Base-by-base conservation (phyloP, 306 rosid genomes). In the Abrus pulchellus region DNA sequence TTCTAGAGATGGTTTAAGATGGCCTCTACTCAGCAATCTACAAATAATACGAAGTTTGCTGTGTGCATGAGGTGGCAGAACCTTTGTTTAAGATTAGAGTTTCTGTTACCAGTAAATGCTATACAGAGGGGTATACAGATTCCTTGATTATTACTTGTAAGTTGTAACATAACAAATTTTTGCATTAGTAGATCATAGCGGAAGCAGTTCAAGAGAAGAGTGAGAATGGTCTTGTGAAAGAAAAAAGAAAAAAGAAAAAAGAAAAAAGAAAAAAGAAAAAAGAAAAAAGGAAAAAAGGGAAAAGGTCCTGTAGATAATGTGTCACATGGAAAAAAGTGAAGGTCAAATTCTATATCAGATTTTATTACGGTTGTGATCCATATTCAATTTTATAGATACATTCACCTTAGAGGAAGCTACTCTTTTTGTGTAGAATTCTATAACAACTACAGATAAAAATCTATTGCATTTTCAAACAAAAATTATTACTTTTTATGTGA, bases 1-100 rank as follows among this genome's bases (percentile, higher is more conserved):
- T 96, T 82, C 87, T 96, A 84, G 99, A 96, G 86, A 93, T 96
- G 98, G 98, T 90, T 71, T 96, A 76, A 83, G 61, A 62, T 78
- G 47, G 74, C 79, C 50, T 71, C 20, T 77, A 56, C 66, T 69
- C 54, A 72, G 66, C 74, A 57, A 63, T 57, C 79, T 60, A 5
- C 52, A 33, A 27, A 85, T 66, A 75, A 75, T 74, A 10, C 67
- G 68, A 59, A 72, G 71, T 74, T 59, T 71, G 71, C 63, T 62
- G 77, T 63, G 80, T 68, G 80, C 52, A 61, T 75, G 77, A 77
- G 65, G 84, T 54, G 80, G 68, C 81, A 61, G 56, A 82, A 79
- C 62, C 83, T 57, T 47, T 80, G 75, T 74, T 70, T 77, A 74
- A 33, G 68, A 68, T 76, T 72, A 69, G 72, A 69, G 76, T 75